These are phyloP conservation scores for Rhodotorula sp. DNA, from an alignment of 1,284 basidiomycete species.

Conservation along the genomic window DNA sequence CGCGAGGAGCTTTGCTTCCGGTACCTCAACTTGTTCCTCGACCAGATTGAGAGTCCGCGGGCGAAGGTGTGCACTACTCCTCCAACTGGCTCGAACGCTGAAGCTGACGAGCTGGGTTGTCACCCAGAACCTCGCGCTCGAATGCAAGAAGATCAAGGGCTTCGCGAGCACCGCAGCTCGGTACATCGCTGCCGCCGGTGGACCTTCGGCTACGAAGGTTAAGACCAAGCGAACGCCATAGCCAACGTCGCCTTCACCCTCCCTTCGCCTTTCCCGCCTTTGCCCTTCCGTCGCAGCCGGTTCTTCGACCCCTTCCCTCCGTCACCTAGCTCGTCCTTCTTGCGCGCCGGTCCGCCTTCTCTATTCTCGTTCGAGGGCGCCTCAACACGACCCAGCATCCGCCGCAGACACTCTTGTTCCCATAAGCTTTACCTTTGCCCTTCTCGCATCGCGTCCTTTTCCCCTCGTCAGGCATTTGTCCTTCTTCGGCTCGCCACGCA, in stretches of 20 bases:
- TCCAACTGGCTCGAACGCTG: background rate
- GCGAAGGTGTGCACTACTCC: conserved; percentile 28
- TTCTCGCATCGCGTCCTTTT: no score
- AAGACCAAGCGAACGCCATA: background rate
- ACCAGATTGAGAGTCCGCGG: conserved; percentile 36
- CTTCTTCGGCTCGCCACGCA: background rate
- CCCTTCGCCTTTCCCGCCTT: no score
- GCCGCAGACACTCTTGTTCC: no score
- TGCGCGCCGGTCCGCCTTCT: no score
- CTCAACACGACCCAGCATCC: no score
- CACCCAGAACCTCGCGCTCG: conserved; percentile 38
- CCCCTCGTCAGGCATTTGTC: background rate
- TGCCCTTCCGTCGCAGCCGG: no score
- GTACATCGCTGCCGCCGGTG: conserved; percentile 27
- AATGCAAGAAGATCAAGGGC: conserved; percentile 47
- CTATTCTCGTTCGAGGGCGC: no score
- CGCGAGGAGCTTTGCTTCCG: conserved; percentile 48
- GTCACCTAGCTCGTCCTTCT: no score
- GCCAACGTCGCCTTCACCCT: no score
- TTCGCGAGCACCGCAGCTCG: conserved; percentile 39
- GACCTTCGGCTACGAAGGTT: background rate
- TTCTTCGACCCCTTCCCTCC: no score
- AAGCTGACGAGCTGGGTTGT: background rate
- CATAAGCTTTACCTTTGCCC: no score
- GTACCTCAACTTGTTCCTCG: conserved; percentile 45